These are phyloP conservation scores for Aspergillus tamarii DNA, from an alignment of 2,329 filamentous ascomycete genomes.

Conservation along the genomic window DNA sequence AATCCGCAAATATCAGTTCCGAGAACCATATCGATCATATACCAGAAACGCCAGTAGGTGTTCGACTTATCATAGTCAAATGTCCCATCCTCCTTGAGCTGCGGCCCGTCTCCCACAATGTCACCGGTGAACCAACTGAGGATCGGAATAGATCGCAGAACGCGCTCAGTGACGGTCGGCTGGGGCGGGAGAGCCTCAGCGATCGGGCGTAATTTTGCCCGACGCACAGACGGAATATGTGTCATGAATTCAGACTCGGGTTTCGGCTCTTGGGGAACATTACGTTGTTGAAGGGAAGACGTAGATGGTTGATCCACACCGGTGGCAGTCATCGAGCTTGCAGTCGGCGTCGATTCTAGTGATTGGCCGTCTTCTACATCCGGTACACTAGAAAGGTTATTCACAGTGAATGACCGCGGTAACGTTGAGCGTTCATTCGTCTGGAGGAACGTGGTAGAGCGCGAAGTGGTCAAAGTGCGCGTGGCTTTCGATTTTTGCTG, in stretches of 20 bases:
- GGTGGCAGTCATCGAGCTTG: slow-evolving; percentile 46
- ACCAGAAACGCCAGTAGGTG: slow-evolving; percentile 64
- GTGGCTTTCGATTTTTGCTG: slow-evolving; percentile 33
- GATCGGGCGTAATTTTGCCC: slow-evolving; percentile 66
- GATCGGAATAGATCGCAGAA: slow-evolving; percentile 69
- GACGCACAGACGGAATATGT: slow-evolving; percentile 68
- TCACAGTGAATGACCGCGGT: slow-evolving; percentile 45
- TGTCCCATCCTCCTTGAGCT: slow-evolving; percentile 48
- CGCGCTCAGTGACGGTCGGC: slow-evolving; percentile 64
- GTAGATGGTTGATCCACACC: slow-evolving; percentile 27
- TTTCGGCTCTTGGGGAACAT: slow-evolving; percentile 32
- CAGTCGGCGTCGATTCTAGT: slow-evolving; percentile 41
- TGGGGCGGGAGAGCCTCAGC: slow-evolving; percentile 73
- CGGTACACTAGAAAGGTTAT: slow-evolving; percentile 36
- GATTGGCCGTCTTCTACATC: slow-evolving; percentile 39
- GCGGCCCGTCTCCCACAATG: slow-evolving; percentile 51
- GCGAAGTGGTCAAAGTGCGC: slow-evolving; percentile 40
- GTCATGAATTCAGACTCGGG: slow-evolving; percentile 53
- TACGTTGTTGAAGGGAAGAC: slow-evolving; percentile 32
- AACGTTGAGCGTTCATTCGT: slow-evolving; percentile 40
- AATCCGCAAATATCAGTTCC: slow-evolving; percentile 65
- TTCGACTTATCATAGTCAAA: slow-evolving; percentile 72
- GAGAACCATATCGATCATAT: slow-evolving; percentile 58
- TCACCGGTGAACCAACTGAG: slow-evolving; percentile 70
- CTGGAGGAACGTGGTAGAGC: slow-evolving; percentile 39